Conservation (phyloP, 2,329 filamentous ascomycete species). For the Pseudogymnoascus sp. region DNA sequence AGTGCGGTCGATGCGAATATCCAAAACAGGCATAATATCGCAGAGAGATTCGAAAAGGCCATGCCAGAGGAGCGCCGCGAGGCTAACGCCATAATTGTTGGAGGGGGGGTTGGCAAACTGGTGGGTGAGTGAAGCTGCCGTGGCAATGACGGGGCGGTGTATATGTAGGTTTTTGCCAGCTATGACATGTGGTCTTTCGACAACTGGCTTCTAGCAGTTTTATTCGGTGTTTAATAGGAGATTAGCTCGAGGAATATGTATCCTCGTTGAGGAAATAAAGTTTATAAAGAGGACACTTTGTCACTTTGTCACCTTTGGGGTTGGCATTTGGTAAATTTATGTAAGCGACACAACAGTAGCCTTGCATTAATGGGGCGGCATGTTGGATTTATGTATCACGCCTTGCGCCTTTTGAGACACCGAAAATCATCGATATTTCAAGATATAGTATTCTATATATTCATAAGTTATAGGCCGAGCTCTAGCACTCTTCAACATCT, state of each 20-base stretch:
- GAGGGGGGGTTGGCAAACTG: neutral
- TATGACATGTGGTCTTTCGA: constrained; percentile 7
- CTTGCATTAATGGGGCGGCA: neutral
- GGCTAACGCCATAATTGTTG: constrained; percentile 6
- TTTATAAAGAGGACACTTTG: constrained; percentile 7
- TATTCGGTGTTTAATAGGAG: neutral
- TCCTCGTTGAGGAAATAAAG: constrained; percentile 5
- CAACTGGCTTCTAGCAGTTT: constrained; percentile 4
- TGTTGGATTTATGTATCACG: neutral
- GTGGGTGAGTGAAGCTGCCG: constrained; percentile 5
- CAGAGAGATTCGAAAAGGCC: constrained; percentile 17
- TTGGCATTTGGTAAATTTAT: constrained; percentile 8
- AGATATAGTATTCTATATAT: neutral
- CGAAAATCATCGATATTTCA: neutral
- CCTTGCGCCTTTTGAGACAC: neutral
- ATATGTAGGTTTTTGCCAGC: constrained; percentile 3
- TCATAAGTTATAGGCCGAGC: neutral
- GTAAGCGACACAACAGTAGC: constrained; percentile 1
- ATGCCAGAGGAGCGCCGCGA: constrained; percentile 8
- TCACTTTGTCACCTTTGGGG: constrained; percentile 7
- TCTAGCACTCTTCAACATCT: neutral
- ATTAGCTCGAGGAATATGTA: neutral
- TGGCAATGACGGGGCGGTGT: neutral
- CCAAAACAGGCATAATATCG: constrained; percentile 25
- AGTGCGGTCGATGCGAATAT: constrained; percentile 27